Conservation (phyloP, 371 early-diverging fungal species). For the Funneliformis caledonium region DNA sequence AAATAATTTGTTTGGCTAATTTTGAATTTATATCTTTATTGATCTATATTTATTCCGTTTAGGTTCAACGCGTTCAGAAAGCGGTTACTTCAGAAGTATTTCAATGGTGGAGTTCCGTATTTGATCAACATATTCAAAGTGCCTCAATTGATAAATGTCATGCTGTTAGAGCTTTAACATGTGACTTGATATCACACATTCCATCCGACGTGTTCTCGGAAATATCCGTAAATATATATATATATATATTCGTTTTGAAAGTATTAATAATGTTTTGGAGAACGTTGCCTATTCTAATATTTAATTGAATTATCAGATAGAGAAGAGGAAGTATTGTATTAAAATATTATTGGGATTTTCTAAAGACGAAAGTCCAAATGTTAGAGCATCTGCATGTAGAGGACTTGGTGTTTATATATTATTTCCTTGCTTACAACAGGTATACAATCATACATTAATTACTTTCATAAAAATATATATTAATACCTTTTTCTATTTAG, state of each 20-base stretch:
- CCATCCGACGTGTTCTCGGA: constrained; percentile 26
- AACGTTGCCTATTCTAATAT: background rate
- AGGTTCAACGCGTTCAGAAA: constrained; percentile 14
- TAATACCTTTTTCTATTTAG: constrained; percentile 41
- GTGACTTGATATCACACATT: constrained; percentile 65
- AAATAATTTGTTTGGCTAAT: background rate
- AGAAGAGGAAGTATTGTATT: constrained; percentile 54
- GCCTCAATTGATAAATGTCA: constrained; percentile 52
- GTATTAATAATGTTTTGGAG: background rate
- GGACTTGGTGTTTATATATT: constrained; percentile 70
- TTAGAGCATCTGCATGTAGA: constrained; percentile 72
- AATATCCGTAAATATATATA: background rate
- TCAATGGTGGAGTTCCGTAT: constrained; percentile 21
- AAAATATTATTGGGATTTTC: constrained; percentile 59
- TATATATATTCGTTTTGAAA: background rate
- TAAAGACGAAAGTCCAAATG: constrained; percentile 58
- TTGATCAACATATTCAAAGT: constrained; percentile 51
- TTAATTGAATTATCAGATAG: constrained; percentile 44
- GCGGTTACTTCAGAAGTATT: constrained; percentile 7
- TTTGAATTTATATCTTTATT: background rate
- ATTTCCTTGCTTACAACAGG: constrained; percentile 61
- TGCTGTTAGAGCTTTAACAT: constrained; percentile 59
- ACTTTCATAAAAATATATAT: background rate
- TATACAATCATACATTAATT: constrained; percentile 31
- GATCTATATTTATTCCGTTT: background rate